Base-by-base conservation (phyloP, 768 basidiomycete species). In the Hemileccinum impolitum region DNA sequence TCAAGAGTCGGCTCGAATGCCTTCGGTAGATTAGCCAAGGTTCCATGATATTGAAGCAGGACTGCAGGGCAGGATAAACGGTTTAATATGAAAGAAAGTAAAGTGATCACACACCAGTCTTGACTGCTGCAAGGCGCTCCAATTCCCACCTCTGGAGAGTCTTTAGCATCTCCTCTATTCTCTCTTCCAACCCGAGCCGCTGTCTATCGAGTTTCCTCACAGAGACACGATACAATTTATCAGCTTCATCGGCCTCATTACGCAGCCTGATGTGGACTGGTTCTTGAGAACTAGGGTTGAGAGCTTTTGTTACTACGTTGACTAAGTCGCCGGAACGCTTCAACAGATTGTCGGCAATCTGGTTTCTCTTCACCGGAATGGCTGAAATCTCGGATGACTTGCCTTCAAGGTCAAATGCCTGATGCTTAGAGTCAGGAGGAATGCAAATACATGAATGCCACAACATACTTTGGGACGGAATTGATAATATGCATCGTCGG, bases 121-220 rank as follows among this genome's bases (percentile, higher is more conserved):
- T 94, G 50, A 95, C 81, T 4, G 89, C 87, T 21, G 83, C 72
- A 60, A 95, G 71, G 40, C 94, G 74, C 57, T 95, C 94, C 35
- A 76, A 66, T 70, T 96, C 94, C 89, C 90, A 93, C 48, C 77
- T 76, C 64, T 95, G 93, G 50, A 93, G 75, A 1, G 76, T 62
- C 69, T 87, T 92, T 39, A 95, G 71, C 1, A 81, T 83, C 47
- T 90, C 86, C 62, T 95, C 93, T 41, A 95, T 78, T 41, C 81
- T 76, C 62, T 94, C 90, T 67, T 96, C 94, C 36, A 95, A 77
- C 0, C 76, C 82, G 21, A 95, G 75, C n/a, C 94, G 74, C 60
- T 90, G 90, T 46, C 87, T 73, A 59, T 96, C 94, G 13, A 94
- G 81, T 55, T 80, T 82, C 45, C 89, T 78, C n/a, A 94, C 82